Evolutionary conservation across 345 rosid genomes (phyloP), one percentile per base, ranked within the genome.

Genomic region (Sonneratia alba): DNA sequence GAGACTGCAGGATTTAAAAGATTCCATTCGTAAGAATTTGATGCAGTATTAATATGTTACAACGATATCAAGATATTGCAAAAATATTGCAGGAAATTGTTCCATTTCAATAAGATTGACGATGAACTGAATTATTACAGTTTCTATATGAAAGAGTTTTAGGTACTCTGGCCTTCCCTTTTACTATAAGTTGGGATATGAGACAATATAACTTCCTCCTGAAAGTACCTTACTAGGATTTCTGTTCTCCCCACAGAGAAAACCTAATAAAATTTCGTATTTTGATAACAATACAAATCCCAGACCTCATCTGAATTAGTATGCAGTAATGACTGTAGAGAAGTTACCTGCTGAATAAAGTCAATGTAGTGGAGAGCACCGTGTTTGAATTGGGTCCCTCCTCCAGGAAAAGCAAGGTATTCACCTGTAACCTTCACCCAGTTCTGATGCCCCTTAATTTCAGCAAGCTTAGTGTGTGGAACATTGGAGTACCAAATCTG

Each of bases 371-470:
- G 98, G 67, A 92, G 89, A 81, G 97, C 93, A 70, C 98, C 97
- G 38, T 87, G 85, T 84, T 82, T 90, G 82, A 95, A 95, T 74
- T 95, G 97, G 79, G 99, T 95, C 79, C 99, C 97, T 68, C 97
- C 97, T 69, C 99, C 98, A 47, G 99, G 99, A 77, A 95, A 92
- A 74, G 97, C 90, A 63, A 95, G 91, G 83, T 84, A 95, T 78
- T 92, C 97, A 70, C 99, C 99, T 22, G 79, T 73, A 36, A 95
- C 89, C 83, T 95, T 95, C 72, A 95, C 98, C 99, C 99, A 95
- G 74, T 95, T 95, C 75, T 95, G 98, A 85, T 95, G 97, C 65
- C 98, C 99, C 86, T 95, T 92, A 71, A 84, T 19, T 78, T 85
- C 76, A 21, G 93, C 98, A 77, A 95, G 96, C 81, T 92, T 89